These are phyloP conservation scores for Phaffia australis DNA, from an alignment of 768 basidiomycete genomes.

Conservation along the genomic window DNA sequence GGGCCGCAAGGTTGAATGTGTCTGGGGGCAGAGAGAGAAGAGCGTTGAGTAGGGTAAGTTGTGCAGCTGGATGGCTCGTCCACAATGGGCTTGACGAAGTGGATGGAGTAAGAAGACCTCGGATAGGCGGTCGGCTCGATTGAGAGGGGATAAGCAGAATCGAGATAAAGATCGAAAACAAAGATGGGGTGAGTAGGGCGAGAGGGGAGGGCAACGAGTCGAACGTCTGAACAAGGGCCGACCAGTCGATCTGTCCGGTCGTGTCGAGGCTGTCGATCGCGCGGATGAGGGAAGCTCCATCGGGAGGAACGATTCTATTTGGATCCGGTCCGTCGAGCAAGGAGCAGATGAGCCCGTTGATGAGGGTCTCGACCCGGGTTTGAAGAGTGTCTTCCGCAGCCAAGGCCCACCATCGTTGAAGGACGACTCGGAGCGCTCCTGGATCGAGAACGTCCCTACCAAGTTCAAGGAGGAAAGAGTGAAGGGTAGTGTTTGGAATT, in stretches of 20 bases:
- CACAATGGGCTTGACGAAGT: constrained; percentile 52
- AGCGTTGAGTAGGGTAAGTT: constrained; percentile 76
- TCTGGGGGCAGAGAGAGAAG: constrained; percentile 79
- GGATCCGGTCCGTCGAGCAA: constrained; percentile 46
- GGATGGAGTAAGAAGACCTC: constrained; percentile 34
- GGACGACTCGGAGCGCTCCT: constrained; percentile 35
- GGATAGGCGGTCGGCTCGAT: constrained; percentile 43
- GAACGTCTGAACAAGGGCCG: constrained; percentile 69
- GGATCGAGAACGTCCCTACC: constrained; percentile 36
- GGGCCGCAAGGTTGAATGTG: constrained; percentile 80
- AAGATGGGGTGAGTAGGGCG: constrained; percentile 62
- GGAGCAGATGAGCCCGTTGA: neutral
- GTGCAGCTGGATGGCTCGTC: constrained; percentile 60
- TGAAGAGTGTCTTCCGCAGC: constrained; percentile 13
- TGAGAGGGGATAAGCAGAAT: constrained; percentile 73
- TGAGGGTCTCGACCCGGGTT: neutral
- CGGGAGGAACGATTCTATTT: constrained; percentile 62
- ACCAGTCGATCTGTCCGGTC: constrained; percentile 54
- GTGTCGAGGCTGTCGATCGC: constrained; percentile 52
- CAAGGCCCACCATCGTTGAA: constrained; percentile 36
- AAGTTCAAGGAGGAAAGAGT: constrained; percentile 37
- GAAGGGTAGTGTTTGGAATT: constrained; percentile 32
- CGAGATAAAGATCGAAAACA: constrained; percentile 76
- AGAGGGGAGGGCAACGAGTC: constrained; percentile 73
- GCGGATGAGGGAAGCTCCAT: constrained; percentile 61